These are phyloP conservation scores for Geotrichum macrosporum DNA, from an alignment of 1,139 yeast genomes.

Conservation along the genomic window DNA sequence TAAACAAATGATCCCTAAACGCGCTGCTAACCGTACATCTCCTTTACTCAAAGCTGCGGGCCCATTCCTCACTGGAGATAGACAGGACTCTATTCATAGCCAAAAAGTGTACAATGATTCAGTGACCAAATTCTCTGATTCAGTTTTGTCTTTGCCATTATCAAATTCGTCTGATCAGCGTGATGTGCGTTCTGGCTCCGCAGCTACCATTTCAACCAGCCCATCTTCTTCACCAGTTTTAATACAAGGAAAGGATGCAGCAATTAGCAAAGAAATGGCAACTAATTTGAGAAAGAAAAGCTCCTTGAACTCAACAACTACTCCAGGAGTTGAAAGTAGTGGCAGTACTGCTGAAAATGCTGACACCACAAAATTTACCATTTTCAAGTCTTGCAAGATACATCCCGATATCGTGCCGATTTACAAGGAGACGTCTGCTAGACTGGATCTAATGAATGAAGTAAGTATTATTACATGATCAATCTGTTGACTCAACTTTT, in stretches of 20 bases:
- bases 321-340: too few relatives aligned
- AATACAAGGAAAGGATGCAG: too few relatives aligned
- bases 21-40: neutral
- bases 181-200: conserved; percentile 6
- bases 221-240: conserved; percentile 6
- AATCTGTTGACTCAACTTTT: conserved; percentile 2
- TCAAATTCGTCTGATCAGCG: conserved; percentile 6
- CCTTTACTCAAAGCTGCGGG: neutral
- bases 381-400: conserved; percentile 21
- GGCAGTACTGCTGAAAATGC: too few relatives aligned
- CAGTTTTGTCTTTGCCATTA: conserved; percentile 1
- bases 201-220: conserved; percentile 7
- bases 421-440: conserved; percentile 33
- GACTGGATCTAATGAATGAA: conserved; percentile 29
- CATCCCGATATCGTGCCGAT: conserved; percentile 36
- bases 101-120: too few relatives aligned
- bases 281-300: too few relatives aligned
- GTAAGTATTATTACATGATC: too few relatives aligned
- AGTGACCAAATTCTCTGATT: too few relatives aligned
- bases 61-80: too few relatives aligned
- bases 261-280: too few relatives aligned
- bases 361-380: too few relatives aligned
- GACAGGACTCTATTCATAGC: too few relatives aligned
- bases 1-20: neutral
- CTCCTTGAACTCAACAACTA: too few relatives aligned